Conservation (phyloP, 148 eudicot species). For the Bassia scoparia region DNA sequence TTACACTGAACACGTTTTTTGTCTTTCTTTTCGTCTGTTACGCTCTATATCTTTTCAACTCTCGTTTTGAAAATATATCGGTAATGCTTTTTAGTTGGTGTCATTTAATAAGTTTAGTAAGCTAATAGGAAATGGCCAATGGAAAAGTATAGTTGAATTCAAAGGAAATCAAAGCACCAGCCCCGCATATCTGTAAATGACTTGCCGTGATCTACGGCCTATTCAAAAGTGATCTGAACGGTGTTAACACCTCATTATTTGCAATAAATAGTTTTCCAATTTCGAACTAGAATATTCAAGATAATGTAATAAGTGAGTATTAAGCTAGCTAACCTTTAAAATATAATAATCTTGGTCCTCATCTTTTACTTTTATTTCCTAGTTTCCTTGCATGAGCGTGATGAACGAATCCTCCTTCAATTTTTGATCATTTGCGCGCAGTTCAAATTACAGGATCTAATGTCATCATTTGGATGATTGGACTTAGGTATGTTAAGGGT, state of each 20-base stretch:
- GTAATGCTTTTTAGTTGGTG: too few species aligned
- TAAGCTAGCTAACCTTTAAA: too few species aligned
- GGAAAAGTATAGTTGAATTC: neutral
- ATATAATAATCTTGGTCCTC: neutral
- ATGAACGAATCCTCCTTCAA: neutral
- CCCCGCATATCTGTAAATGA: neutral
- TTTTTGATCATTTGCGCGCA: neutral
- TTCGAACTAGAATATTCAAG: too few species aligned
- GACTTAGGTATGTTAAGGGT: too few species aligned
- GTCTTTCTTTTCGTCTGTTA: too few species aligned
- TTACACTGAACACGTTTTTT: too few species aligned
- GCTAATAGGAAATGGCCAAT: neutral
- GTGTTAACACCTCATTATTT: neutral
- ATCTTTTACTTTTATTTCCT: too few species aligned
- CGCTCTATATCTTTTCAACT: too few species aligned
- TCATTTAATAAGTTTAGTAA: neutral
- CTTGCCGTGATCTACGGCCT: constrained; percentile 24
- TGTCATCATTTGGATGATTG: neutral
- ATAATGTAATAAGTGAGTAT: too few species aligned
- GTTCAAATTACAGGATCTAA: neutral
- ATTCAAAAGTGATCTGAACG: constrained; percentile 2
- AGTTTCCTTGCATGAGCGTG: neutral
- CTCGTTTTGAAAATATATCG: too few species aligned
- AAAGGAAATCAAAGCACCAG: constrained; percentile 17
- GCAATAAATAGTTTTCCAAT: neutral